phyloP scores from a whole-genome alignment of 2,329 filamentous ascomycete species.

The Sarocladium brachiariae region DNA sequence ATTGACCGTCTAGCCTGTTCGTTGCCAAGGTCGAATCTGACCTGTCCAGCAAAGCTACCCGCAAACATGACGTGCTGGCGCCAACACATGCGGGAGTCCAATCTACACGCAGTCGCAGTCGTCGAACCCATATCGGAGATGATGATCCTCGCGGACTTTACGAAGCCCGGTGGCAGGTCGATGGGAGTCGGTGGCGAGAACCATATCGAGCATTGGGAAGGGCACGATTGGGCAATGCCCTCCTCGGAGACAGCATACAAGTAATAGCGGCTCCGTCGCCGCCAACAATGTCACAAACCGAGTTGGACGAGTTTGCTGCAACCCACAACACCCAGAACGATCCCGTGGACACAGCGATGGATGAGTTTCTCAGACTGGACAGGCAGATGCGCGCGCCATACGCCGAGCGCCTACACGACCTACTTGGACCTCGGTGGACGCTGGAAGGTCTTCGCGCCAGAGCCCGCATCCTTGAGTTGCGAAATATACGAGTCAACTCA shows the following conservation, averaged over 20 bases:
- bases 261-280: background rate
- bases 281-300: background rate
- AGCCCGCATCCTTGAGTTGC: background rate
- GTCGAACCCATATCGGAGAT: background rate
- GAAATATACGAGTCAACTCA: background rate
- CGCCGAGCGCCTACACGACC: background rate
- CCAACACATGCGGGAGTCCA: background rate
- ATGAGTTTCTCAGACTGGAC: constrained; percentile 1
- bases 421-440: background rate
- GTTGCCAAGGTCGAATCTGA: constrained; percentile 40
- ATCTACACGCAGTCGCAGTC: background rate
- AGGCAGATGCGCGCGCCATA: background rate
- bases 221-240: background rate
- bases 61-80: background rate
- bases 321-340: background rate
- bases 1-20: constrained; percentile 33
- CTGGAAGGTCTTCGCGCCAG: background rate
- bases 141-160: background rate
- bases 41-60: constrained; percentile 24
- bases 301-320: background rate
- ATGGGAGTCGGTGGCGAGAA: background rate
- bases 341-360: background rate
- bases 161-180: background rate
- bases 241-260: background rate
- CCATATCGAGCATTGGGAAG: background rate